Evolutionary conservation across 306 rosid species (phyloP), one percentile per base, ranked within the genome.

Genomic region (Morella rubra): DNA sequence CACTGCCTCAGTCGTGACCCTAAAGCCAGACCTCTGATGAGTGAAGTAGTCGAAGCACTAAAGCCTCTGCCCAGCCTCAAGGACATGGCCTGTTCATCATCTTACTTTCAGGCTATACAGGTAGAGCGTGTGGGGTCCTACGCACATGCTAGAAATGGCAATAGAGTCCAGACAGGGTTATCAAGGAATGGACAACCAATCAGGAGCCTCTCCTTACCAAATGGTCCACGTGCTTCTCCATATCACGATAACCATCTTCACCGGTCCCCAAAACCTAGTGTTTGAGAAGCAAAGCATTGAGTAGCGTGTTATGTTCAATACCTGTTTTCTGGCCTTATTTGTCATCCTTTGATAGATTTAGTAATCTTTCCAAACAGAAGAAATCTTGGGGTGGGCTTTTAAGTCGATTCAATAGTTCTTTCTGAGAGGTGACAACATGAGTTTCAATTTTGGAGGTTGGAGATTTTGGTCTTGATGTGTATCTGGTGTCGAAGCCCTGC

Each of bases 11-110:
- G 66, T 27, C 59, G 46, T 0, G 81, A 88, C 41, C 88, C 86
- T 5, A 90, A 73, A 71, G 44, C 67, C 44, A 81, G 96, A 68
- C 97, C 97, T 0, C 50, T 45, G 6, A 92, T 92, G 97, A 88
- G 89, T 45, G 85, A 87, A 59, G 89, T 92, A 5, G 91, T 85
- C 18, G 74, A 42, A 44, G 74, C 19, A 6, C 62, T 92, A 8
- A 60, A 52, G 44, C 75, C 80, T 62, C 68, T 88, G 44, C 78
- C 77, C 0, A 18, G 64, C 20, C 61, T 72, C n/a, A 79, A 73
- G 19, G 86, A 81, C 27, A 77, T 71, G 77, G 76, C 81, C 15
- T 15, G 18, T 47, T 66, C 87, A 40, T 62, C 84, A 15, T 50
- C 90, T 1, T 77, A 81, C 41, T 74, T 55, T 60, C 81, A 69